Percentiles rank a stretch among this genome's conserved stretches.
These are phyloP conservation scores for Dimocarpus longan DNA, from an alignment of 345 rosid species.

Conservation along the genomic window DNA sequence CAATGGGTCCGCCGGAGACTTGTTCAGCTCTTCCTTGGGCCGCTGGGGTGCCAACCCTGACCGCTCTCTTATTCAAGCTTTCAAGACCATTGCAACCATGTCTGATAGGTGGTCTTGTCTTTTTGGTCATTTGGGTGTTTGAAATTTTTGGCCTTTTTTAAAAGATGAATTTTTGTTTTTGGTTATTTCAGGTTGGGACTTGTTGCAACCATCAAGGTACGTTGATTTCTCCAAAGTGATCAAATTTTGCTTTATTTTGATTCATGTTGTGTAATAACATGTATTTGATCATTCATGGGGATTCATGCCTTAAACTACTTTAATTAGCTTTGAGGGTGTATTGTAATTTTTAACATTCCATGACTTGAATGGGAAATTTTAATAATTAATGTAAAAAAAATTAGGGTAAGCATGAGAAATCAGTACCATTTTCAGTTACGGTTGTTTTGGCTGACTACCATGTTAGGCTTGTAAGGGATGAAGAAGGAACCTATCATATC, in stretches of 20 bases:
- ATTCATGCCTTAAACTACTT: background rate
- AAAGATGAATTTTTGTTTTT: background rate
- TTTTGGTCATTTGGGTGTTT: too few species aligned
- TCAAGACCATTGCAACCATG: conserved; percentile 22
- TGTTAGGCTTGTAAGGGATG: too few species aligned
- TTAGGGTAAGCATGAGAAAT: conserved; percentile 22
- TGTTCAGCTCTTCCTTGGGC: conserved; percentile 25
- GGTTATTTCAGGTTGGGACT: conserved; percentile 53
- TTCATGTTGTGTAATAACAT: too few species aligned
- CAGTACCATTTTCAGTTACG: too few species aligned
- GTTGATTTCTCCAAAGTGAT: background rate
- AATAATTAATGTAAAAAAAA: too few species aligned
- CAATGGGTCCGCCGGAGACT: conserved; percentile 7
- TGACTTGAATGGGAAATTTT: background rate
- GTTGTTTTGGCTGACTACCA: too few species aligned
- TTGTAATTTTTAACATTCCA: too few species aligned
- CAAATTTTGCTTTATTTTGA: too few species aligned
- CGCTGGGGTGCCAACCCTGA: conserved; percentile 42
- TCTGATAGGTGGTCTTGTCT: conserved; percentile 9
- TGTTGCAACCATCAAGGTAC: conserved; percentile 49
- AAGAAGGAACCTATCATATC: too few species aligned
- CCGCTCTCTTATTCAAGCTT: conserved; percentile 6
- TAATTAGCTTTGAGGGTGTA: background rate
- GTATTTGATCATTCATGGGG: background rate
- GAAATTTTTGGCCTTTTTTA: conserved; percentile 1